Evolutionary conservation across 2,329 filamentous ascomycete species (phyloP).

Genomic region (Fusarium sacchari): DNA sequence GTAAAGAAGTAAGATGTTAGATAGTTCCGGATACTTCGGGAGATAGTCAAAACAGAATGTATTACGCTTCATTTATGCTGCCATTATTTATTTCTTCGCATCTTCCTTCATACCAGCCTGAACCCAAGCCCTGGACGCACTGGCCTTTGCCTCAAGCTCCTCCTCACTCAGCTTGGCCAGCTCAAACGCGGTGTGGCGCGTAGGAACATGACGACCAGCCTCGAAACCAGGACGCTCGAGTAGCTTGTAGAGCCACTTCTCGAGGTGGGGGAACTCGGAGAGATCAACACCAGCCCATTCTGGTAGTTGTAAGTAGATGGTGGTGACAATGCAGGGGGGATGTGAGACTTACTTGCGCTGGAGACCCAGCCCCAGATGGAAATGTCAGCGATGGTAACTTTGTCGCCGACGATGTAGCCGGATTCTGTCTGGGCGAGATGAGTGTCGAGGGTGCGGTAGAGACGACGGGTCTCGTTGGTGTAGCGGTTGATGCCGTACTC

Average conservation of each 20-base stretch:
- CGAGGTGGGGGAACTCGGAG: constrained; percentile 77
- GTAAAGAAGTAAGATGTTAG: constrained; percentile 34
- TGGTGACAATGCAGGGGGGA: rapidly evolving
- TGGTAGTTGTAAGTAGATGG: constrained; percentile 12
- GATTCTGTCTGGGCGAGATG: constrained; percentile 69
- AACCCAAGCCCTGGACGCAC: constrained; percentile 69
- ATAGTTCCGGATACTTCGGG: background rate
- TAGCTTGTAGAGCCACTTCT: constrained; percentile 81
- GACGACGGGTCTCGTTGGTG: constrained; percentile 81
- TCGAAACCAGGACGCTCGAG: constrained; percentile 75
- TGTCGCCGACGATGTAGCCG: constrained; percentile 73
- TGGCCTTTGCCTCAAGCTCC: constrained; percentile 67
- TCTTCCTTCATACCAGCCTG: constrained; percentile 76
- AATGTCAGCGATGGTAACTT: constrained; percentile 81
- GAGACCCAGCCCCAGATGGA: constrained; percentile 83
- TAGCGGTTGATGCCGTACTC: constrained; percentile 86
- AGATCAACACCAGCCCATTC: constrained; percentile 65
- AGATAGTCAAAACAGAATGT: background rate
- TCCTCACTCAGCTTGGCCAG: constrained; percentile 57
- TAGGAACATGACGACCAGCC: constrained; percentile 79
- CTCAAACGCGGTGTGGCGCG: constrained; percentile 69
- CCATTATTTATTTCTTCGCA: constrained; percentile 56
- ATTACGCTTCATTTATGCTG: background rate
- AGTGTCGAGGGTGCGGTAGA: constrained; percentile 81
- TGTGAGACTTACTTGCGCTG: constrained; percentile 51